phyloP scores from a whole-genome alignment of 2,329 filamentous ascomycete species.

The Cordyceps tenuipes region DNA sequence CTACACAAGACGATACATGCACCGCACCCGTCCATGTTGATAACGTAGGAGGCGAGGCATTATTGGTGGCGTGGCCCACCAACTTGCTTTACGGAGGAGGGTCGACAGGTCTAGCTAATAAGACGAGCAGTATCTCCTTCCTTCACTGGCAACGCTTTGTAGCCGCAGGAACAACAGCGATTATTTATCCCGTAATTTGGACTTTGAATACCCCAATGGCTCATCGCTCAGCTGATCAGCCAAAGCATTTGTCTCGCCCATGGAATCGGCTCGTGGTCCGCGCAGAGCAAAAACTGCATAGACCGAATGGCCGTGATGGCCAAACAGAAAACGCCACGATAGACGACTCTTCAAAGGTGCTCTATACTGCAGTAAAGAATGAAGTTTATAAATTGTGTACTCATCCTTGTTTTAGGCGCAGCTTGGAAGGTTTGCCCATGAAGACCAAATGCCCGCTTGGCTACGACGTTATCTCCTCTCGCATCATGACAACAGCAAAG shows the following conservation, averaged over 20 bases:
- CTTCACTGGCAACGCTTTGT: not conserved
- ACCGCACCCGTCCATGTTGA: no score
- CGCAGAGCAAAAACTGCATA: not conserved
- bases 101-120: no score
- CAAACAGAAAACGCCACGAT: conserved; percentile 21
- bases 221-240: not conserved
- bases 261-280: not conserved
- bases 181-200: not conserved
- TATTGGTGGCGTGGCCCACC: no score
- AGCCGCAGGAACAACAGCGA: not conserved
- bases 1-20: no score
- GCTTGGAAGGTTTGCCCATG: conserved; percentile 63
- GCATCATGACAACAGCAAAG: conserved; percentile 46
- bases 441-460: conserved; percentile 66
- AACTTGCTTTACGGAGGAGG: no score
- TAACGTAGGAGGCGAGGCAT: no score
- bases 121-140: no score
- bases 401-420: conserved; percentile 28
- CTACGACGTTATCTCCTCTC: conserved; percentile 54
- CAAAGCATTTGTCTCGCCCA: not conserved
- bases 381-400: not conserved
- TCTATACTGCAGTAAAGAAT: not conserved
- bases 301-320: not conserved
- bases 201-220: not conserved
- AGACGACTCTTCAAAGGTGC: conserved; percentile 25